Percentiles rank a stretch among this genome's conserved stretches.
These are phyloP conservation scores for Aphanomyces astaci DNA, from an alignment of 352 stramenopile species.

Conservation along the genomic window DNA sequence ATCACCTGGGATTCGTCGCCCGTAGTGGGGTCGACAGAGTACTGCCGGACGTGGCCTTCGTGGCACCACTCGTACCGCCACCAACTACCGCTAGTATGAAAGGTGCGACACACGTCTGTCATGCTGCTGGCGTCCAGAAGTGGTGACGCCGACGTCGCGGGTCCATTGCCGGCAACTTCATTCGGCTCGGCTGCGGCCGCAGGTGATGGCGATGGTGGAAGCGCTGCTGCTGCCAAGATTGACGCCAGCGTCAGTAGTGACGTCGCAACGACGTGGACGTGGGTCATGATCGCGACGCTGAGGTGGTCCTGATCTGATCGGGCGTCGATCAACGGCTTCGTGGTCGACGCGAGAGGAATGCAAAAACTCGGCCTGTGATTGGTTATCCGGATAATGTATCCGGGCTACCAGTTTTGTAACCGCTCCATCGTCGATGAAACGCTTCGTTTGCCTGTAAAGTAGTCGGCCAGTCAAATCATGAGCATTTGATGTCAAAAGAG, in stretches of 20 bases:
- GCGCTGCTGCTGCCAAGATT: not conserved
- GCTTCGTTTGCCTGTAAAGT: too few species aligned
- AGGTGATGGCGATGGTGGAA: not conserved
- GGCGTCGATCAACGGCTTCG: not conserved
- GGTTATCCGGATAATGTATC: slow-evolving; percentile 7
- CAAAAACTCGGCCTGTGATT: not conserved
- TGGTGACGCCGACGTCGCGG: not conserved
- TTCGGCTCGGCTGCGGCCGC: not conserved
- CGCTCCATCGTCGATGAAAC: too few species aligned
- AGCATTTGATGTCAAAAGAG: too few species aligned
- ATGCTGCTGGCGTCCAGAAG: not conserved
- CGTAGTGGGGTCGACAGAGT: slow-evolving; percentile 29
- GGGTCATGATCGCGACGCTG: not conserved
- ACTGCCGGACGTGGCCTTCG: slow-evolving; percentile 59
- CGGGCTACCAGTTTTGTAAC: not conserved
- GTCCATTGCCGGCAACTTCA: not conserved
- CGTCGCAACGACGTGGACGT: not conserved
- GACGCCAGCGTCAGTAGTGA: not conserved
- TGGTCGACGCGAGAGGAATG: not conserved
- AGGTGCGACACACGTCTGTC: slow-evolving; percentile 37
- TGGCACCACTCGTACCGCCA: slow-evolving; percentile 85
- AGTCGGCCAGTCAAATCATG: too few species aligned
- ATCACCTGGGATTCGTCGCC: slow-evolving; percentile 11
- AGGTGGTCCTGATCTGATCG: too few species aligned
- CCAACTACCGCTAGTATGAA: slow-evolving; percentile 53